phyloP scores from a whole-genome alignment of 352 stramenopile genomes.

The Elongisporangium senticosum region DNA sequence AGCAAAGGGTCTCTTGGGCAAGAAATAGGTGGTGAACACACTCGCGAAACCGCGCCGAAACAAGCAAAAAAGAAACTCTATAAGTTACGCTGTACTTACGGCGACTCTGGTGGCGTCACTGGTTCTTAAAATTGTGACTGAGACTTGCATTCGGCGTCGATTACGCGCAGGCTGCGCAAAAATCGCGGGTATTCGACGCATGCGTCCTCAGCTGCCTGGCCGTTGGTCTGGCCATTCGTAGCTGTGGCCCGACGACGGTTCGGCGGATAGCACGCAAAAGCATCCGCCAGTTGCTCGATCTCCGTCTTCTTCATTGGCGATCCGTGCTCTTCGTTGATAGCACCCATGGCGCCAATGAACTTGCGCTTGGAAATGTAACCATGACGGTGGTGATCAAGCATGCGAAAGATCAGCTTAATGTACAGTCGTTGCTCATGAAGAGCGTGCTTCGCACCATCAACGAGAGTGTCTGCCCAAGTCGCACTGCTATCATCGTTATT shows the following conservation, averaged over 20 bases:
- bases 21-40: neutral
- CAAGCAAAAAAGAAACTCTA: neutral
- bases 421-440: constrained; percentile 77
- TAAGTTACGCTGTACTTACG: neutral
- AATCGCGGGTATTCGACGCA: constrained; percentile 72
- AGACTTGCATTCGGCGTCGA: constrained; percentile 25
- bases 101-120: neutral
- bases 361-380: constrained; percentile 61
- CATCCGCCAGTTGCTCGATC: constrained; percentile 60
- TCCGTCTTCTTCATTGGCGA: constrained; percentile 49
- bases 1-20: neutral
- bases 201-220: constrained; percentile 17
- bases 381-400: constrained; percentile 59
- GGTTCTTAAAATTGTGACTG: neutral
- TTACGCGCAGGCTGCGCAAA: constrained; percentile 62
- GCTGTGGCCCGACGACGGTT: constrained; percentile 16
- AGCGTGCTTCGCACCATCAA: constrained; percentile 64
- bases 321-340: constrained; percentile 68
- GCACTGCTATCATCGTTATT: constrained; percentile 25
- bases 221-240: constrained; percentile 1
- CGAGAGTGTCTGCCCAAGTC: constrained; percentile 61
- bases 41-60: neutral
- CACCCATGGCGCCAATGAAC: constrained; percentile 71
- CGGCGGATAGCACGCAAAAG: constrained; percentile 35
- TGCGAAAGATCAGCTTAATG: constrained; percentile 77